Percentiles rank a stretch among this genome's conserved stretches.
phyloP scores from a whole-genome alignment of 2,329 filamentous ascomycete species.

The Epichloe scottii region DNA sequence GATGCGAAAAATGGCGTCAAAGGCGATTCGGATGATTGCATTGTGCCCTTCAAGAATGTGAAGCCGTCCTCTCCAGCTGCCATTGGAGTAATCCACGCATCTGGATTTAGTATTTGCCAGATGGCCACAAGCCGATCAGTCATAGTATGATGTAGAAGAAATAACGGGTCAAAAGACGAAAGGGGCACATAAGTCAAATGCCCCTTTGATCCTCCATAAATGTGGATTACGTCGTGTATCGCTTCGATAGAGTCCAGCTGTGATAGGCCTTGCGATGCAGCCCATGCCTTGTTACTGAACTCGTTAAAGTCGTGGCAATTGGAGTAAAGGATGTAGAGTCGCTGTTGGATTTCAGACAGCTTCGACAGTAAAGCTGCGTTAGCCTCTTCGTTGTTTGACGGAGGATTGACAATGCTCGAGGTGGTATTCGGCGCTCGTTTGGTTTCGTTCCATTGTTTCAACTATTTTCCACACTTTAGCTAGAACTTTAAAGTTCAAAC shows the following conservation, averaged over 20 bases:
- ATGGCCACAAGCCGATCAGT: slow-evolving; percentile 65
- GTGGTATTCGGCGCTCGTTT: slow-evolving; percentile 38
- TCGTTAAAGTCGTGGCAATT: slow-evolving; percentile 54
- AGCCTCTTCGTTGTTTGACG: slow-evolving; percentile 48
- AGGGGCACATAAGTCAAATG: slow-evolving; percentile 61
- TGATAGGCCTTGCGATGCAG: slow-evolving; percentile 30
- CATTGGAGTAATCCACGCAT: slow-evolving; percentile 50
- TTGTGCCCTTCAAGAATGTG: slow-evolving; percentile 40
- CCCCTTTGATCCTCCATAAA: slow-evolving; percentile 44
- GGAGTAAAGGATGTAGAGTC: slow-evolving; percentile 55
- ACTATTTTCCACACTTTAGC: slow-evolving; percentile 23
- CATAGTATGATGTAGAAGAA: slow-evolving; percentile 66
- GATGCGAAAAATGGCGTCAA: slow-evolving; percentile 55
- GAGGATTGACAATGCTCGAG: slow-evolving; percentile 16
- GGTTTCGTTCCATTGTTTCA: slow-evolving; percentile 47
- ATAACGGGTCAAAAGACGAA: slow-evolving; percentile 68
- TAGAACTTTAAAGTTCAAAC: background rate
- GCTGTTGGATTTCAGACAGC: slow-evolving; percentile 42
- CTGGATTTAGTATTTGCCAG: slow-evolving; percentile 63
- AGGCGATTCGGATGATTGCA: slow-evolving; percentile 41
- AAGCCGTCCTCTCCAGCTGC: slow-evolving; percentile 46
- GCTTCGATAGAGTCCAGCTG: slow-evolving; percentile 53
- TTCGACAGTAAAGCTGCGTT: slow-evolving; percentile 32
- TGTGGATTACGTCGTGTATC: slow-evolving; percentile 51
- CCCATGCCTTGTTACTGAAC: slow-evolving; percentile 58